phyloP scores from a whole-genome alignment of 108 stramenopile genomes.

The Pseudonitzschia multiseries region DNA sequence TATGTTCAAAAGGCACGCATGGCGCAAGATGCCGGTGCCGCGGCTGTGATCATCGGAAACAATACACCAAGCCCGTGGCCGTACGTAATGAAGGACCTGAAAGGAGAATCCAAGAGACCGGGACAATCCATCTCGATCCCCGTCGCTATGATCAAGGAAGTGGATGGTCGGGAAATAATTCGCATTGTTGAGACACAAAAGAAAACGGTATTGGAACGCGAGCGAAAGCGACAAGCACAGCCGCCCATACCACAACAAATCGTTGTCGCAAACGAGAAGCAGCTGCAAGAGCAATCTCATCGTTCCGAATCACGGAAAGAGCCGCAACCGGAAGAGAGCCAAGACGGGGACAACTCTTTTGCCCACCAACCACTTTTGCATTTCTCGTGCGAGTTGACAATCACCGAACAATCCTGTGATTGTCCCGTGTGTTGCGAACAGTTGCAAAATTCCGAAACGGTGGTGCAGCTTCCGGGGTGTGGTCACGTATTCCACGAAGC shows the following conservation, averaged over 20 bases:
- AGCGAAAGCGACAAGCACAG: neutral
- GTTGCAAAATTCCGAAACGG: conserved; percentile 47
- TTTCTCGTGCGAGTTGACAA: conserved; percentile 18
- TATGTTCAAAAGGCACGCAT: conserved; percentile 73
- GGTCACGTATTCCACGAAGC: conserved; percentile 83
- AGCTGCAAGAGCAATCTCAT: neutral
- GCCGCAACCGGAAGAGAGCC: no score
- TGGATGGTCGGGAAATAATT: conserved; percentile 47
- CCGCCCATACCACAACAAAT: conserved; percentile 5
- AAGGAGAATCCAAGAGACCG: conserved; percentile 40
- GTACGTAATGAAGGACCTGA: conserved; percentile 84
- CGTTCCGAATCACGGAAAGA: neutral
- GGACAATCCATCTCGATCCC: conserved; percentile 52
- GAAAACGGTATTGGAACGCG: neutral
- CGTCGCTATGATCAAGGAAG: conserved; percentile 71
- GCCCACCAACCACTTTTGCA: neutral
- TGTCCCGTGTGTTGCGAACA: conserved; percentile 76
- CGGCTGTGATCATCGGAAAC: conserved; percentile 66
- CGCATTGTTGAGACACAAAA: conserved; percentile 15
- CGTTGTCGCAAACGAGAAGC: neutral
- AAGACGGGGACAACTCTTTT: neutral
- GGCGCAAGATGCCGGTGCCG: conserved; percentile 77
- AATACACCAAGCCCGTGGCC: conserved; percentile 62
- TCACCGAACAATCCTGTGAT: conserved; percentile 34
- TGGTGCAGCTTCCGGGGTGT: conserved; percentile 73